Evolutionary conservation across 2,329 filamentous ascomycete species (phyloP), one percentile per base, ranked within the genome.

Genomic region (Leptodontidium sp.): DNA sequence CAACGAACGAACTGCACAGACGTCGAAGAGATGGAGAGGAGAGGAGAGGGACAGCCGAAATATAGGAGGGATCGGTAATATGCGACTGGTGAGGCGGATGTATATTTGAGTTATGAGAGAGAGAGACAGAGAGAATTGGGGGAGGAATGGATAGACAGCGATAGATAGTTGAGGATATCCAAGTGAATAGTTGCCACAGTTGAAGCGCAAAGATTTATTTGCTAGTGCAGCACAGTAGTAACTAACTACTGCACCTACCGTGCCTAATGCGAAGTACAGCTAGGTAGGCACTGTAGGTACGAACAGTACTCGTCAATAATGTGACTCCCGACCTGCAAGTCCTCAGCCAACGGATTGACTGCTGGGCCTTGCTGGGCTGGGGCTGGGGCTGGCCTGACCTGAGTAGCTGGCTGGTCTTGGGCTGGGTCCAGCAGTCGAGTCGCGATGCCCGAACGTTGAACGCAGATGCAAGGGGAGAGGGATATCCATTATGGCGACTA

Each of bases 381-480:
- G 61, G 49, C 7, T 17, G 29, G 29, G 29, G 29, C 29, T 32
- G 29, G 29, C 29, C 29, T 6, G 29, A 32, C 29, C 29, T 32
- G 29, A 32, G 29, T 32, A 6, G 29, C 29, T 32, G 29, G 21
- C 21, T 6, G 29, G 29, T 32, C 29, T 32, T 32, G 29, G 29
- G 29, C 29, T 32, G 29, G 4, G 29, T 32, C 29, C 3, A 32
- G 29, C 6, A 15, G 61, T 38, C n/a, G 40, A 45, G 47, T 50
- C 8, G 17, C n/a, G 49, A 55, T 64, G 50, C 26, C 50, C 29
- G 50, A 26, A 52, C 49, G 50, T 55, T 57, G 62, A 35, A 52
- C n/a, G 50, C 17, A 43, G 32, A 43, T 26, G 49, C 49, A 32
- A 43, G 62, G 24, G 32, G 50, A 55, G 29, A 4, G 17, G 9